A percentile compares a stretch with the other conserved stretches of the same genome.
Evolutionary conservation across 371 early-diverging fungal species (phyloP).

Genomic region (Zychaea mexicana): DNA sequence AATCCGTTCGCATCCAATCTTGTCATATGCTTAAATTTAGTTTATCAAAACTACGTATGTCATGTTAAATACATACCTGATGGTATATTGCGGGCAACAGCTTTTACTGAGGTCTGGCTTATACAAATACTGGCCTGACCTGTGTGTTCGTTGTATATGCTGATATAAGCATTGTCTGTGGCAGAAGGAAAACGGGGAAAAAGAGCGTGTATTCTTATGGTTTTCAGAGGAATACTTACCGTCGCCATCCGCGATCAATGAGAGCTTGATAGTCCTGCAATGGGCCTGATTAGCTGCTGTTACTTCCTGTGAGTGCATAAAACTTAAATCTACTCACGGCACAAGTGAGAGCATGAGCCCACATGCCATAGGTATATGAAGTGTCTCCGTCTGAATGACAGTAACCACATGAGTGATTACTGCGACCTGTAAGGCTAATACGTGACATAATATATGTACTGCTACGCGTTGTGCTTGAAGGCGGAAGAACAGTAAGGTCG

Average conservation of each 20-base stretch:
- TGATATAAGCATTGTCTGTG: conserved; percentile 51
- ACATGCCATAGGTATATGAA: conserved; percentile 56
- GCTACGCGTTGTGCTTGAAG: neutral
- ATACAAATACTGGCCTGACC: conserved; percentile 68
- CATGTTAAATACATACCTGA: conserved; percentile 50
- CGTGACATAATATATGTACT: neutral
- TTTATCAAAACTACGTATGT: too few species aligned
- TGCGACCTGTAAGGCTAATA: conserved; percentile 10
- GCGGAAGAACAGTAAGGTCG: neutral
- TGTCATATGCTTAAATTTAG: too few species aligned
- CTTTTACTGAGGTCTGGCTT: conserved; percentile 62
- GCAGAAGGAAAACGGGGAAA: too few species aligned
- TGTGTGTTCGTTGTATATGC: conserved; percentile 13
- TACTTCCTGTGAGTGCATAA: too few species aligned
- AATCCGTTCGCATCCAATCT: conserved; percentile 59
- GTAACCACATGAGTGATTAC: conserved; percentile 49
- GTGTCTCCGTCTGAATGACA: conserved; percentile 46
- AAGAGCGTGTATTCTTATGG: too few species aligned
- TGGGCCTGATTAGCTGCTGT: neutral
- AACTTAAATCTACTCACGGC: too few species aligned
- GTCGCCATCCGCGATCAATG: conserved; percentile 73
- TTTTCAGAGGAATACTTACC: too few species aligned
- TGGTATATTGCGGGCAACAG: conserved; percentile 76
- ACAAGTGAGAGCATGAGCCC: conserved; percentile 53
- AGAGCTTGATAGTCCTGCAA: conserved; percentile 67